Percentiles rank a stretch among this genome's conserved stretches.
These are phyloP conservation scores for Kernera saxatilis DNA, from an alignment of 345 rosid genomes.

Conservation along the genomic window DNA sequence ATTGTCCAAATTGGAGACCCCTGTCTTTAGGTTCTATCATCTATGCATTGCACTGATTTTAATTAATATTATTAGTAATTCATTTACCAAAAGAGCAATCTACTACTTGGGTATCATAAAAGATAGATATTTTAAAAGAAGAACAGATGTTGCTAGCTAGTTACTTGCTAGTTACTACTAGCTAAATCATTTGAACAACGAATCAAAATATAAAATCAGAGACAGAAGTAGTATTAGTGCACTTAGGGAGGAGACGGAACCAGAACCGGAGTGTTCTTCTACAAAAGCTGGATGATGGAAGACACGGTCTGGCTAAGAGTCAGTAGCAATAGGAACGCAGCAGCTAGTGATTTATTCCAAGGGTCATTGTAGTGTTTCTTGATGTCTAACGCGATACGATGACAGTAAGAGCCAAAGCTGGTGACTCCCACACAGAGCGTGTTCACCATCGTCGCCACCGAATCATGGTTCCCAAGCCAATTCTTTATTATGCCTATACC, in stretches of 20 bases:
- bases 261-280: too few species aligned
- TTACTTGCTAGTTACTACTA: not conserved
- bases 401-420: not conserved
- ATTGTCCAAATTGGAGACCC: too few species aligned
- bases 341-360: too few species aligned
- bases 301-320: too few species aligned
- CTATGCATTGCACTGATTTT: too few species aligned
- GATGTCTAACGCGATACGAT: not conserved
- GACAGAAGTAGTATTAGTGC: too few species aligned
- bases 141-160: not conserved
- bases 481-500: not conserved
- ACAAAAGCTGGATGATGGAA: too few species aligned
- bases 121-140: not conserved
- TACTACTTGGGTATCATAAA: not conserved
- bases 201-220: not conserved
- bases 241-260: too few species aligned
- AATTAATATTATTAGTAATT: too few species aligned
- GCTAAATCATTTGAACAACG: not conserved
- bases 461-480: not conserved
- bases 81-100: too few species aligned
- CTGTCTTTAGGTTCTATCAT: too few species aligned
- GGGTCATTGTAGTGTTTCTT: not conserved
- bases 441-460: constrained; percentile 13
- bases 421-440: not conserved
- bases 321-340: too few species aligned